Percentiles rank a stretch among this genome's conserved stretches.
Evolutionary conservation across 768 basidiomycete genomes (phyloP).

Genomic region (Leucosporidium scottii): DNA sequence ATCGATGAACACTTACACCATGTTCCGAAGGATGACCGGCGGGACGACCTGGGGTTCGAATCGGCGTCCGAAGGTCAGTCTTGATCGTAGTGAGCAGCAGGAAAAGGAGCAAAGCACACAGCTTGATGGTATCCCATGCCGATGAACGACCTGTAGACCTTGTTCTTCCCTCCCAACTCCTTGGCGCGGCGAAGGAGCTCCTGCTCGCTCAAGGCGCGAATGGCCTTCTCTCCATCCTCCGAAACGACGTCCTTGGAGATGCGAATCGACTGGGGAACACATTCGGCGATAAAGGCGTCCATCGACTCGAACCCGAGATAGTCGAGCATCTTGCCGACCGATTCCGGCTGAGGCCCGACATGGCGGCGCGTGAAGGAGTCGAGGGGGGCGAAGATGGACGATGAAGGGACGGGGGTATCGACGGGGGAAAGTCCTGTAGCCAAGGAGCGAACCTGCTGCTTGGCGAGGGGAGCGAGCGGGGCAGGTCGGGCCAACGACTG

Average conservation of each 20-base stretch:
- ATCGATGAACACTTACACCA: conserved; percentile 23
- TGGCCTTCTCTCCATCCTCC: conserved; percentile 56
- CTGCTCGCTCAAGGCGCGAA: conserved; percentile 61
- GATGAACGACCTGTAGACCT: conserved; percentile 83
- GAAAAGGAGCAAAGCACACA: conserved; percentile 46
- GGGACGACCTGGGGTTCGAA: conserved; percentile 25
- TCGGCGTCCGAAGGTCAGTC: neutral
- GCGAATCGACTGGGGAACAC: conserved; percentile 74
- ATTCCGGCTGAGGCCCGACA: conserved; percentile 80
- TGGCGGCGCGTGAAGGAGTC: conserved; percentile 88
- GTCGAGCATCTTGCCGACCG: conserved; percentile 72
- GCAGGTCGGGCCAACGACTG: too few relatives aligned
- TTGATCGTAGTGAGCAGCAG: neutral
- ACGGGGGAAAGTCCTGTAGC: conserved; percentile 15
- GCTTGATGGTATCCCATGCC: conserved; percentile 70
- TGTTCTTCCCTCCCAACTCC: conserved; percentile 68
- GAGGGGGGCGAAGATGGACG: conserved; percentile 66
- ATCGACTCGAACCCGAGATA: conserved; percentile 76
- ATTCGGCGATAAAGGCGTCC: conserved; percentile 75
- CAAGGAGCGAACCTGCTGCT: neutral
- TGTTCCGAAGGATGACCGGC: conserved; percentile 36
- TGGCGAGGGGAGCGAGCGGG: neutral
- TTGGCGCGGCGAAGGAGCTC: conserved; percentile 70
- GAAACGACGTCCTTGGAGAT: conserved; percentile 54
- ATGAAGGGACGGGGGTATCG: conserved; percentile 7